Evolutionary conservation across 257 asterid species (phyloP).

Genomic region (Cinchona pubescens): DNA sequence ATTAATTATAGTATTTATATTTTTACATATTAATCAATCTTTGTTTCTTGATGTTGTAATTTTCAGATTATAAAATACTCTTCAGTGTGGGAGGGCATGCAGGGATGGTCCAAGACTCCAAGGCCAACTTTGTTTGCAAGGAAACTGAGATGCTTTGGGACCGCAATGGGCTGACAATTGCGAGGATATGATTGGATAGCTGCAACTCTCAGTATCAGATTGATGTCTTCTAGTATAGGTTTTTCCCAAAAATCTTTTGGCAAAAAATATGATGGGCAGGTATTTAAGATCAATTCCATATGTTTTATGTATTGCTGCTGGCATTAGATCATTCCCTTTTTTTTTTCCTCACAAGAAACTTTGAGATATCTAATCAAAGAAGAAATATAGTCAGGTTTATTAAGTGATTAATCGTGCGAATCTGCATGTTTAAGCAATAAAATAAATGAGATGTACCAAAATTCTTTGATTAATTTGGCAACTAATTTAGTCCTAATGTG

Average conservation of each 20-base stretch:
- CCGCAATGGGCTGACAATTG: slow-evolving; percentile 1
- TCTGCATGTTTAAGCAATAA: neutral
- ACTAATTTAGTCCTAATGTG: too few relatives aligned
- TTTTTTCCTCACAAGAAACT: too few relatives aligned
- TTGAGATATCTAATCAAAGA: neutral
- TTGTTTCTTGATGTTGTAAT: neutral
- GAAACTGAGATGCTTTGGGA: slow-evolving; percentile 12
- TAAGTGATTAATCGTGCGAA: neutral
- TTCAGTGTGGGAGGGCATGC: neutral
- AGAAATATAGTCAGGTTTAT: neutral
- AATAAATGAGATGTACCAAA: too few relatives aligned
- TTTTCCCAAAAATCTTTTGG: neutral
- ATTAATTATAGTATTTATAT: neutral
- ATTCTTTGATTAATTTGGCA: too few relatives aligned
- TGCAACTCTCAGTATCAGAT: neutral
- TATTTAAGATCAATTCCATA: neutral
- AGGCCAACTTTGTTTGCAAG: neutral
- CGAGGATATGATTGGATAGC: neutral
- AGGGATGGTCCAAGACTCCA: slow-evolving; percentile 7
- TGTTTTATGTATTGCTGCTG: neutral
- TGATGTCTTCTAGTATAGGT: neutral
- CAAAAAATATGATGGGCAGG: too few relatives aligned
- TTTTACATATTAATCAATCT: neutral
- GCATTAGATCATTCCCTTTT: too few relatives aligned
- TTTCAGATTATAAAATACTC: too few relatives aligned